A percentile compares a stretch with the other conserved stretches of the same genome.
These are phyloP conservation scores for Debaryomyces sp. DNA, from an alignment of 1,139 yeast genomes.

Conservation along the genomic window DNA sequence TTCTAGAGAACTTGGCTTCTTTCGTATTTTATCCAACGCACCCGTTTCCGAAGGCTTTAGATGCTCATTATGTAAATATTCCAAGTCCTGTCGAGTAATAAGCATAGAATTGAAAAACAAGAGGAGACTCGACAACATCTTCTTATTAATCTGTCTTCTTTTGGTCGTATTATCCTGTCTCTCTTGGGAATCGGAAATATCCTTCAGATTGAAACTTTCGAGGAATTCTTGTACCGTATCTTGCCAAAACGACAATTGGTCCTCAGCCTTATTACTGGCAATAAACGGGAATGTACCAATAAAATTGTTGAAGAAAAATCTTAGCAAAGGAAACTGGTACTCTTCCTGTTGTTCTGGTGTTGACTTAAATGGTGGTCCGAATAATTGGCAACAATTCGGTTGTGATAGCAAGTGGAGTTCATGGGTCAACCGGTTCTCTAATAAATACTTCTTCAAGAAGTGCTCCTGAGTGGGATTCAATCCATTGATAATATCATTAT, in stretches of 20 bases:
- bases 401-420: slow-evolving; percentile 65
- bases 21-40: slow-evolving; percentile 42
- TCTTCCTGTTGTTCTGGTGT: slow-evolving; percentile 16
- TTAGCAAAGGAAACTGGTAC: slow-evolving; percentile 61
- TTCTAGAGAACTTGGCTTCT: slow-evolving; percentile 17
- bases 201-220: slow-evolving; percentile 72
- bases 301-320: slow-evolving; percentile 65
- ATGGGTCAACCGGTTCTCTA: slow-evolving; percentile 58
- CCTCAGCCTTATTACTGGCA: slow-evolving; percentile 44
- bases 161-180: slow-evolving; percentile 76
- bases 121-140: slow-evolving; percentile 61
- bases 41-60: slow-evolving; percentile 56
- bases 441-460: slow-evolving; percentile 77
- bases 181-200: slow-evolving; percentile 66
- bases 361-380: slow-evolving; percentile 72
- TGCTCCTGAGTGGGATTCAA: slow-evolving; percentile 73
- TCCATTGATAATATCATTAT: slow-evolving; percentile 18
- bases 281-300: slow-evolving; percentile 77
- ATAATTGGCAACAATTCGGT: slow-evolving; percentile 58
- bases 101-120: slow-evolving; percentile 77
- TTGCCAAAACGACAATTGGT: slow-evolving; percentile 71
- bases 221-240: slow-evolving; percentile 76
- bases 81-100: slow-evolving; percentile 59
- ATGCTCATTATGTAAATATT: slow-evolving; percentile 53
- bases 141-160: slow-evolving; percentile 62